phyloP scores from a whole-genome alignment of 2,329 filamentous ascomycete genomes.

The Penicillium brasilianum region DNA sequence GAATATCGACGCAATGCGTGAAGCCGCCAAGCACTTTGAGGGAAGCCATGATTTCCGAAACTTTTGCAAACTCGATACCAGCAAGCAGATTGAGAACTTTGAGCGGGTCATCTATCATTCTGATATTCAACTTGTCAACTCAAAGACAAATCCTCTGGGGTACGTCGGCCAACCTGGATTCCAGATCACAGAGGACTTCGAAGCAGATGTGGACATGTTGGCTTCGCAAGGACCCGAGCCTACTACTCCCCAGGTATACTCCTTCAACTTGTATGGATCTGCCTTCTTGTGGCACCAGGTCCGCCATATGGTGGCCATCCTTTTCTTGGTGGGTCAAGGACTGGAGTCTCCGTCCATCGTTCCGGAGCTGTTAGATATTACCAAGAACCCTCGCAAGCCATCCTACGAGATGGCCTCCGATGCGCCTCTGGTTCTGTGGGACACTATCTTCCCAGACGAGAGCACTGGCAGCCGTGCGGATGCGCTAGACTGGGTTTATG shows the following conservation, averaged over 20 bases:
- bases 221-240: conserved; percentile 38
- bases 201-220: conserved; percentile 21
- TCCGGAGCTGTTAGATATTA: conserved; percentile 73
- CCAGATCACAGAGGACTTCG: conserved; percentile 37
- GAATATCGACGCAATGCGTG: conserved; percentile 83
- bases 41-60: conserved; percentile 95
- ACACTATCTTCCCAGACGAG: conserved; percentile 80
- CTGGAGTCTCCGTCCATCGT: conserved; percentile 78
- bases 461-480: conserved; percentile 59
- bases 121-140: conserved; percentile 72
- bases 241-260: conserved; percentile 70
- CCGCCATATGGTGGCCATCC: conserved; percentile 84
- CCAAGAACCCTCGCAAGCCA: conserved; percentile 74
- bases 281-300: conserved; percentile 99
- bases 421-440: conserved; percentile 89
- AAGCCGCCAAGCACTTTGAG: conserved; percentile 78
- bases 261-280: conserved; percentile 84
- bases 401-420: conserved; percentile 91
- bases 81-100: conserved; percentile 88
- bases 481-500: conserved; percentile 76
- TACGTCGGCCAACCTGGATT: conserved; percentile 60
- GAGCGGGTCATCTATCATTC: conserved; percentile 77
- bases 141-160: conserved; percentile 58
- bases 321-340: conserved; percentile 92
- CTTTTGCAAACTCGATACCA: conserved; percentile 90